These are phyloP conservation scores for Trichoderma endophyticum DNA, from an alignment of 2,329 filamentous ascomycete genomes.

Conservation along the genomic window DNA sequence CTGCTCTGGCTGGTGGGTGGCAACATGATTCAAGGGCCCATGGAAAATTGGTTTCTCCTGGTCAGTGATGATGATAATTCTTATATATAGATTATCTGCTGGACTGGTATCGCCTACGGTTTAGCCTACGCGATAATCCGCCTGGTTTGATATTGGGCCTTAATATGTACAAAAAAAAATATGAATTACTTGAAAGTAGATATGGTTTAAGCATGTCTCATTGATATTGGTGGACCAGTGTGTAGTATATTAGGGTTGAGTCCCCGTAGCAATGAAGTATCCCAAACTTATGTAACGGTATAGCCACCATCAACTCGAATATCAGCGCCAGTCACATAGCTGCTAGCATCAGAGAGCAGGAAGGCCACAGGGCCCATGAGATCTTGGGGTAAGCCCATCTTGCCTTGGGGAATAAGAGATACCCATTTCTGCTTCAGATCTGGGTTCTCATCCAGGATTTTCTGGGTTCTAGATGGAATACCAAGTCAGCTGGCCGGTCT, in stretches of 20 bases:
- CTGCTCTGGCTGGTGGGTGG: slow-evolving; percentile 85
- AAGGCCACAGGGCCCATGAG: slow-evolving; percentile 92
- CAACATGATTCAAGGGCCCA: slow-evolving; percentile 68
- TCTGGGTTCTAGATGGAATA: slow-evolving; percentile 64
- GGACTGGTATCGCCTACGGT: not conserved
- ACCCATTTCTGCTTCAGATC: slow-evolving; percentile 89
- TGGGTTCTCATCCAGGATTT: slow-evolving; percentile 91
- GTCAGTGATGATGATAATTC: slow-evolving; percentile 60
- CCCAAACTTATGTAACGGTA: slow-evolving; percentile 55
- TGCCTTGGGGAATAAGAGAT: slow-evolving; percentile 84
- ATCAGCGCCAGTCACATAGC: slow-evolving; percentile 71
- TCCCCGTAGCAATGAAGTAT: not conserved
- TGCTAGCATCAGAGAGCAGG: slow-evolving; percentile 73
- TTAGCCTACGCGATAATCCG: not conserved
- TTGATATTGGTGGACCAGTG: not conserved
- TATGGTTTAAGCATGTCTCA: not conserved
- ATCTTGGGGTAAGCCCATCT: slow-evolving; percentile 89
- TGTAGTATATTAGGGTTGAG: not conserved
- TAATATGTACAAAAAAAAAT: slow-evolving; percentile 2
- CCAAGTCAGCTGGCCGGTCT: not conserved
- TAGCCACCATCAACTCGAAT: slow-evolving; percentile 85
- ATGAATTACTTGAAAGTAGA: not conserved
- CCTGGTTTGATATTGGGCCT: not conserved
- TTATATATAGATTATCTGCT: slow-evolving; percentile 7
- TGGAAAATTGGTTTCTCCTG: slow-evolving; percentile 83